Percentiles rank a stretch among this genome's conserved stretches.
These are phyloP conservation scores for Candida koratica DNA, from an alignment of 805 yeast genomes.

Conservation along the genomic window DNA sequence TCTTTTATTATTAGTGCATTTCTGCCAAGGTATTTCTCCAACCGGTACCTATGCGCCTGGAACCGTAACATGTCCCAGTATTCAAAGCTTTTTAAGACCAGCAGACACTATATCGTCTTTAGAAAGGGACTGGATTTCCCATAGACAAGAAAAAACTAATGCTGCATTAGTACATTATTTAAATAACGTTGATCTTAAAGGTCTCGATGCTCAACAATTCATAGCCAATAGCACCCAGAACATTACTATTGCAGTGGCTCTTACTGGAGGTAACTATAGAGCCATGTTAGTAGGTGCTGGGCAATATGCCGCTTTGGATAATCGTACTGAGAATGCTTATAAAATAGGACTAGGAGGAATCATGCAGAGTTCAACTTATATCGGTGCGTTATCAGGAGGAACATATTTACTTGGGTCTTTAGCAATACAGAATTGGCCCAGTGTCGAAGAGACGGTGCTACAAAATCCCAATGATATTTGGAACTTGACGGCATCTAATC, in stretches of 20 bases:
- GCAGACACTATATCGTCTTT: slow-evolving; percentile 21
- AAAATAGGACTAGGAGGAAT: slow-evolving; percentile 65
- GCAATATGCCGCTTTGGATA: slow-evolving; percentile 71
- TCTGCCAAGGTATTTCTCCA: slow-evolving; percentile 13
- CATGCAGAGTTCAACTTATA: slow-evolving; percentile 63
- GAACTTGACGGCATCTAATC: slow-evolving; percentile 30
- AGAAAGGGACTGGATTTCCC: slow-evolving; percentile 25
- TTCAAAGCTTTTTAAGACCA: slow-evolving; percentile 21
- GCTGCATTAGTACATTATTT: slow-evolving; percentile 23
- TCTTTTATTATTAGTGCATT: not conserved
- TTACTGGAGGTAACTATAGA: slow-evolving; percentile 41
- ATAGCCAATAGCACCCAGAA: slow-evolving; percentile 15
- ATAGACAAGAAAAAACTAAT: slow-evolving; percentile 22
- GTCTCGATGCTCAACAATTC: slow-evolving; percentile 22
- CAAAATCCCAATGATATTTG: slow-evolving; percentile 31
- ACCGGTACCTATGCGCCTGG: slow-evolving; percentile 30
- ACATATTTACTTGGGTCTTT: slow-evolving; percentile 75
- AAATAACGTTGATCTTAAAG: slow-evolving; percentile 19
- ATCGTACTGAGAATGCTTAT: slow-evolving; percentile 54
- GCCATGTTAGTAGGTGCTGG: slow-evolving; percentile 77
- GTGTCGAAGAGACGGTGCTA: slow-evolving; percentile 54
- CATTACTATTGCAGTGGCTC: slow-evolving; percentile 31
- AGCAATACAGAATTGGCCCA: slow-evolving; percentile 66
- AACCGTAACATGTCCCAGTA: slow-evolving; percentile 24
- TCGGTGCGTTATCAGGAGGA: slow-evolving; percentile 82